Evolutionary conservation across 768 basidiomycete genomes (phyloP), one percentile per base, ranked within the genome.

Genomic region (Mycena filopes): DNA sequence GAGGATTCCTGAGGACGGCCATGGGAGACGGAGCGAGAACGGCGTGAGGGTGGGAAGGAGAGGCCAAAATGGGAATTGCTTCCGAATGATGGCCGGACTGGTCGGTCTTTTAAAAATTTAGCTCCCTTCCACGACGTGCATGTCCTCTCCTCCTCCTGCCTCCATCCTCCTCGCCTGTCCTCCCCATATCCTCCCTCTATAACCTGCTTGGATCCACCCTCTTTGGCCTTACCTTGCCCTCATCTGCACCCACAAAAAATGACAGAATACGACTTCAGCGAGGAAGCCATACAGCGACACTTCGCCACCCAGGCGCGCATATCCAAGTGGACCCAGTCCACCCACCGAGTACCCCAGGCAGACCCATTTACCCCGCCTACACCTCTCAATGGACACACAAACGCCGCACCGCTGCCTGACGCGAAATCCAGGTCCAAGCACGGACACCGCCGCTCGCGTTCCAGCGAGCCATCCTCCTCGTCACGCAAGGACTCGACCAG

Each of bases 211-310:
- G 31, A 9, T 33, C 21, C 25, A 28, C 11, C 4, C 49, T 9
- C 29, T 13, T 2, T 4, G 18, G 48, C 48, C 15, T 36, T 43
- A 29, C 36, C 31, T 36, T 36, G 21, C n/a, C n/a, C n/a, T n/a
- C n/a, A n/a, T n/a, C n/a, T n/a, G n/a, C n/a, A n/a, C n/a, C n/a
- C n/a, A n/a, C n/a, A n/a, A 45, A 48, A 11, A 16, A 82, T 82
- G 81, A 82, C 81, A 18, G 81, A 82, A 67, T 82, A 82, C 75
- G 81, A 82, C 73, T 82, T 76, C 69, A 81, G 80, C 56, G 79
- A 79, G 29, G 81, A 77, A 50, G 81, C 81, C 9, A 74, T 74
- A 67, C 72, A 80, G 59, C 77, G 74, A 0, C 72, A 79, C 56
- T 16, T 76, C 46, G 75, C 72, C 6, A 80, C 77, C 18, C 79